Evolutionary conservation across 768 basidiomycete genomes (phyloP).

Genomic region (Goffeauzyma gilvescens): DNA sequence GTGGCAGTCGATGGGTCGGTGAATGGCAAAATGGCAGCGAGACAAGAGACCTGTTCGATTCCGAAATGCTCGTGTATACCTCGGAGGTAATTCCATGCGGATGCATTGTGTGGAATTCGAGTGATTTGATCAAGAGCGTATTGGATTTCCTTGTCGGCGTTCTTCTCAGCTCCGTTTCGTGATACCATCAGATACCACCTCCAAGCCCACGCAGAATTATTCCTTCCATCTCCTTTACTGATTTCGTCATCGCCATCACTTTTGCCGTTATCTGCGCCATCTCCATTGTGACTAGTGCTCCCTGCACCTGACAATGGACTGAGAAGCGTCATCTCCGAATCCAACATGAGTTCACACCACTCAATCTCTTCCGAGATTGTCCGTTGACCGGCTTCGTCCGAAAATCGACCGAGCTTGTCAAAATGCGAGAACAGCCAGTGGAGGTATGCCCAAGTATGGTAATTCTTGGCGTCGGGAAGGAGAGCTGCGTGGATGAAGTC

Average conservation of each 20-base stretch:
- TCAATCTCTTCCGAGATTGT: slow-evolving; percentile 23
- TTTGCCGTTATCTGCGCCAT: not conserved
- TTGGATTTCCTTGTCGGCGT: slow-evolving; percentile 45
- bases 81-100: slow-evolving; percentile 92
- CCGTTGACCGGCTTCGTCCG: not conserved
- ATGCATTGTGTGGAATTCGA: slow-evolving; percentile 74
- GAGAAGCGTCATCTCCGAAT: not conserved
- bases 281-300: not conserved
- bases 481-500: slow-evolving; percentile 58
- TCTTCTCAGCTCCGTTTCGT: slow-evolving; percentile 46
- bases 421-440: slow-evolving; percentile 85
- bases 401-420: slow-evolving; percentile 12
- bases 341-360: slow-evolving; percentile 30
- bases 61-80: slow-evolving; percentile 46
- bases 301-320: not conserved
- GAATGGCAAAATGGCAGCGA: slow-evolving; percentile 50
- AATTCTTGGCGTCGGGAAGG: slow-evolving; percentile 73
- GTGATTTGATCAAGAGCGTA: slow-evolving; percentile 69
- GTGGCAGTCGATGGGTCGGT: slow-evolving; percentile 44
- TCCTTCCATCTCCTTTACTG: slow-evolving; percentile 61
- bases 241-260: slow-evolving; percentile 25
- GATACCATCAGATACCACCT: slow-evolving; percentile 57
- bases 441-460: slow-evolving; percentile 96
- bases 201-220: slow-evolving; percentile 97
- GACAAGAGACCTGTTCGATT: slow-evolving; percentile 42